Conservation (phyloP, 768 basidiomycete genomes). For the Trametes cinnabarina region DNA sequence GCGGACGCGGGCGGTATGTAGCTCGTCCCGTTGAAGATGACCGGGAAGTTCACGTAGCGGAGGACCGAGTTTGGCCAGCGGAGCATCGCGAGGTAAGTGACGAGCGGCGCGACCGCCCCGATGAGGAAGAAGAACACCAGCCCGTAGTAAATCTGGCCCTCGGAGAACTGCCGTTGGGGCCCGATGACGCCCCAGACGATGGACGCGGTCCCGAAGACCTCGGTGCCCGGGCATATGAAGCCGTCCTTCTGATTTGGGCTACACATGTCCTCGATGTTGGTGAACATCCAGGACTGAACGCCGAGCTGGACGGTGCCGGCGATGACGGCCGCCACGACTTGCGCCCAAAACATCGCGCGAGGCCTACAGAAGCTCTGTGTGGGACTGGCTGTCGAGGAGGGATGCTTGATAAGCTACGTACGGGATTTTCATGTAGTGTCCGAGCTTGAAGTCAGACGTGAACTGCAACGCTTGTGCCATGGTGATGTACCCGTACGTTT, state of each 20-base stretch:
- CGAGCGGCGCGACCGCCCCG: slow-evolving; percentile 59
- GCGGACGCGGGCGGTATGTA: slow-evolving; percentile 82
- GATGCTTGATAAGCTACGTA: background rate
- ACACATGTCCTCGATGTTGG: slow-evolving; percentile 65
- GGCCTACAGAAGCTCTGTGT: slow-evolving; percentile 33
- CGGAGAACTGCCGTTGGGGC: slow-evolving; percentile 66
- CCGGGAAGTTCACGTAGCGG: slow-evolving; percentile 49
- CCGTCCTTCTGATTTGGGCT: slow-evolving; percentile 48
- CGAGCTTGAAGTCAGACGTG: slow-evolving; percentile 76
- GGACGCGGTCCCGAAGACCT: slow-evolving; percentile 79
- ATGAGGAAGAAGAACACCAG: slow-evolving; percentile 76
- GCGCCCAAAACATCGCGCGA: slow-evolving; percentile 67
- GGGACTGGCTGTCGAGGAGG: background rate
- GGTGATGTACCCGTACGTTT: slow-evolving; percentile 76
- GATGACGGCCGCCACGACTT: slow-evolving; percentile 64
- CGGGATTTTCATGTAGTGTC: slow-evolving; percentile 70
- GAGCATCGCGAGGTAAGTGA: slow-evolving; percentile 51
- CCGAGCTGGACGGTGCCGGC: slow-evolving; percentile 73
- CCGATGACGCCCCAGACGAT: slow-evolving; percentile 79
- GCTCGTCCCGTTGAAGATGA: slow-evolving; percentile 69
- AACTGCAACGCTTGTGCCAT: slow-evolving; percentile 69
- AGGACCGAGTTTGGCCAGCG: slow-evolving; percentile 65
- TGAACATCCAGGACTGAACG: slow-evolving; percentile 78
- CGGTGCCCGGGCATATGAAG: slow-evolving; percentile 68
- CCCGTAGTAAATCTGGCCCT: slow-evolving; percentile 47